Evolutionary conservation across 1,284 basidiomycete species (phyloP), one percentile per base, ranked within the genome.

Genomic region (Mrakiaceae sp.): DNA sequence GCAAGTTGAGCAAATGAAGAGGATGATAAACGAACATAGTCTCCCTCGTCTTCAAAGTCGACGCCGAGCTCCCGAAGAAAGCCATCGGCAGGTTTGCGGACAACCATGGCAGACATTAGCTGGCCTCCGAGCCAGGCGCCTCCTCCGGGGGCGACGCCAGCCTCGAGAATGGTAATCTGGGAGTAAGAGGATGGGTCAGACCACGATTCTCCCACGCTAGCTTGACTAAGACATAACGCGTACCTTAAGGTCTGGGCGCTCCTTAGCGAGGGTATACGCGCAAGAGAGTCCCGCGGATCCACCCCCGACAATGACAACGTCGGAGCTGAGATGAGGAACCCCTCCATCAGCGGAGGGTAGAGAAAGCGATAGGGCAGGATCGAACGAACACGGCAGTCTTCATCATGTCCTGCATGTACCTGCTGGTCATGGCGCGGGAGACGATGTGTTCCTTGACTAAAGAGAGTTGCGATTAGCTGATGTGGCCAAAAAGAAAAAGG

Each of bases 61-160:
- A 91, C 83, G 43, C 84, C 87, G 59, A 90, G 73, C 74, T 88
- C 85, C 39, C 78, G 76, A 58, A 91, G 79, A 79, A 91, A 87
- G 62, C 79, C 77, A 73, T 91, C 83, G 0, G 87, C 88, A 4
- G 86, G 89, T 78, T 90, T 90, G 67, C 87, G 84, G 64, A 90
- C 84, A 58, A 90, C 87, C 88, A 90, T 90, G 0, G 87, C 84
- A 2, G 83, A 84, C 87, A 90, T 89, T 61, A 90, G 78, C 76
- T 91, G 88, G 1, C 88, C 88, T 49, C 87, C 86, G 57, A 88
- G 81, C 87, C 87, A 88, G 27, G 85, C 86, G 59, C 87, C 72
- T 48, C 58, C 59, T 43, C 12, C 27, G n/a, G 89, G 88, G 1
- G 88, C 84, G 40, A 90, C 88, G 69, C 82, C 84, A 9, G 88